phyloP scores from a whole-genome alignment of 148 eudicot genomes.

The Rhododendron henanense region DNA sequence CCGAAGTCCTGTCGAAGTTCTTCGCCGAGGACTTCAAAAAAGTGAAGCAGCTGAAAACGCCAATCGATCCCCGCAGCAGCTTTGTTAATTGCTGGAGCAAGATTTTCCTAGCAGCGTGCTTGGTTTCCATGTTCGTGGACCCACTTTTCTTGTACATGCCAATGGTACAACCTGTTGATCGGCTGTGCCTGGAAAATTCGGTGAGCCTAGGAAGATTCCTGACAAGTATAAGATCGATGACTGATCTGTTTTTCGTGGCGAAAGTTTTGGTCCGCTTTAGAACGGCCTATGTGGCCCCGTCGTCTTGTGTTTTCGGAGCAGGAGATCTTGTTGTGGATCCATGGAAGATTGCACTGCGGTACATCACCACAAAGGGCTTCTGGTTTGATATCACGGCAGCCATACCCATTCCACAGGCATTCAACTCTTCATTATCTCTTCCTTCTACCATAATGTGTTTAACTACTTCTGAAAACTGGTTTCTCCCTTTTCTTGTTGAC shows the following conservation, averaged over 20 bases:
- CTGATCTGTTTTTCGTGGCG: slow-evolving; percentile 42
- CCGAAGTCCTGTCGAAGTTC: slow-evolving; percentile 45
- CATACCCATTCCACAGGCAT: neutral
- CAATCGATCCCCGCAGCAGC: slow-evolving; percentile 49
- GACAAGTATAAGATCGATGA: slow-evolving; percentile 41
- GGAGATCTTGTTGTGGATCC: slow-evolving; percentile 69
- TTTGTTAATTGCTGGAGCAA: slow-evolving; percentile 39
- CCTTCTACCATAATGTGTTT: neutral
- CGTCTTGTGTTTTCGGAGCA: slow-evolving; percentile 64
- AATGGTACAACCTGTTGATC: slow-evolving; percentile 14
- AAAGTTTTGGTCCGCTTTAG: slow-evolving; percentile 54
- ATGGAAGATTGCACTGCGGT: slow-evolving; percentile 45
- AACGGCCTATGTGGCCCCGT: slow-evolving; percentile 68
- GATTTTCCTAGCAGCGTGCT: slow-evolving; percentile 43
- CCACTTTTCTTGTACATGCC: slow-evolving; percentile 70
- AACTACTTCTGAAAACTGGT: neutral
- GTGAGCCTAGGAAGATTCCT: slow-evolving; percentile 35
- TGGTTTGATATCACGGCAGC: neutral
- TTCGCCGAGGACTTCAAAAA: slow-evolving; percentile 55
- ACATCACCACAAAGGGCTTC: slow-evolving; percentile 22
- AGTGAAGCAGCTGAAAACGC: slow-evolving; percentile 27
- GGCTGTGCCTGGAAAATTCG: slow-evolving; percentile 40
- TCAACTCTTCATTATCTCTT: neutral
- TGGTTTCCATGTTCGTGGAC: slow-evolving; percentile 53
- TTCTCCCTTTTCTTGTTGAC: neutral